Evolutionary conservation across 192 early-diverging fungal species (phyloP).

Genomic region (Pilaira anomala): DNA sequence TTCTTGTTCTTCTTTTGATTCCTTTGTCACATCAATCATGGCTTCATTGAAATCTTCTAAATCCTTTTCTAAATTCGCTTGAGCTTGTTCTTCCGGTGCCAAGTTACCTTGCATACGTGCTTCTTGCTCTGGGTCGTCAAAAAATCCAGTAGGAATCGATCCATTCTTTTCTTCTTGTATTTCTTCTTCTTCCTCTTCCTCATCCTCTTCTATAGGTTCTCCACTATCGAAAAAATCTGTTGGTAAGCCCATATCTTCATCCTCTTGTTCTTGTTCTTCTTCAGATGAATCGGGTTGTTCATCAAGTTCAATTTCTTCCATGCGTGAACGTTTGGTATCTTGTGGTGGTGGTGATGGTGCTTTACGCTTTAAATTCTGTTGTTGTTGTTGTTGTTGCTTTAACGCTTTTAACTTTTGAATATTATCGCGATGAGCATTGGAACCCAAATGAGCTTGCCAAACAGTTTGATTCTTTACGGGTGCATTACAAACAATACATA

Average conservation of each 20-base stretch:
- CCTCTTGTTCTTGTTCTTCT: conserved; percentile 26
- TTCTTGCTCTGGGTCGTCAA: conserved; percentile 49
- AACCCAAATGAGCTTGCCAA: conserved; percentile 47
- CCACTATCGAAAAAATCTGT: conserved; percentile 45
- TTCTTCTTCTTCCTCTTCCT: conserved; percentile 14
- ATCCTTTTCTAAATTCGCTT: conserved; percentile 30
- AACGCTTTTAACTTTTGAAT: conserved; percentile 45
- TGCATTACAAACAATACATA: conserved; percentile 45
- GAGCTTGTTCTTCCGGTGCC: conserved; percentile 18
- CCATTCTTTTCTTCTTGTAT: not conserved
- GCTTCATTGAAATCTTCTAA: conserved; percentile 31
- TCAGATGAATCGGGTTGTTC: not conserved
- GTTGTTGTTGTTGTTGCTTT: conserved; percentile 26
- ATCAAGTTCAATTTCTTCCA: conserved; percentile 3
- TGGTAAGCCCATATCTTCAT: conserved; percentile 31
- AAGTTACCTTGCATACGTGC: conserved; percentile 35
- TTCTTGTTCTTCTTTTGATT: conserved; percentile 25
- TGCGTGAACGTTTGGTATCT: conserved; percentile 29
- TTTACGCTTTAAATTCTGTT: conserved; percentile 23
- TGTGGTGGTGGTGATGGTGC: conserved; percentile 14
- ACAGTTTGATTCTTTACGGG: conserved; percentile 39
- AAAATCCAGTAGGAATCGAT: conserved; percentile 49
- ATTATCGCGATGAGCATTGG: conserved; percentile 41
- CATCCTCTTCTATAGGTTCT: conserved; percentile 4
- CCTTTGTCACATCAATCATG: conserved; percentile 23